A percentile compares a stretch with the other conserved stretches of the same genome.
phyloP scores from a whole-genome alignment of 257 asterid genomes.

The Ocimum tenuiflorum region DNA sequence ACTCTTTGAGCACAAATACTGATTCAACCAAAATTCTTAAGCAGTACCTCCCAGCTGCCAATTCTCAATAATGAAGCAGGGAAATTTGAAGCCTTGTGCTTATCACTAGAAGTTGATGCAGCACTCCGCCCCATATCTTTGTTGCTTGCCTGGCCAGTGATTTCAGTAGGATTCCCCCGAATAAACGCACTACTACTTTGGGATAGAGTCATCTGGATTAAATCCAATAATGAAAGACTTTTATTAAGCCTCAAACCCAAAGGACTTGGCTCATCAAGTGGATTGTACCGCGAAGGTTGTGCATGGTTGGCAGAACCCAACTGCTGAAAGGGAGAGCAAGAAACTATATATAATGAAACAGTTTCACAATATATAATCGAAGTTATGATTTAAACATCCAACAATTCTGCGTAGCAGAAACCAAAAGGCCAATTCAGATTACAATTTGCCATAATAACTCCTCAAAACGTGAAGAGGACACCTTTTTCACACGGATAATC shows the following conservation, averaged over 20 bases:
- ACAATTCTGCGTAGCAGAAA: neutral
- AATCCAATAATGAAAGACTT: constrained; percentile 66
- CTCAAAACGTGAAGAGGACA: neutral
- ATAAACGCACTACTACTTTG: constrained; percentile 23
- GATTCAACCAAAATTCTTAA: neutral
- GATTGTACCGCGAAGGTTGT: constrained; percentile 43
- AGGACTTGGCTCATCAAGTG: constrained; percentile 78
- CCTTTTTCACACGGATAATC: neutral
- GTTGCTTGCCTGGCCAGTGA: constrained; percentile 17
- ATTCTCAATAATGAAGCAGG: constrained; percentile 54
- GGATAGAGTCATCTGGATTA: constrained; percentile 63
- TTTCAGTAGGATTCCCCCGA: constrained; percentile 21
- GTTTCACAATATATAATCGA: neutral
- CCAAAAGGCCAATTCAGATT: neutral
- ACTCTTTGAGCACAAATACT: neutral
- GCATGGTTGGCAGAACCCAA: constrained; percentile 28
- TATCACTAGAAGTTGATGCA: constrained; percentile 43
- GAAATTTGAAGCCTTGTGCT: constrained; percentile 77
- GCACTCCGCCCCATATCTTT: constrained; percentile 31
- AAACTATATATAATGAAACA: neutral
- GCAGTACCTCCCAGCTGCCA: constrained; percentile 81
- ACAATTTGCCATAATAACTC: neutral
- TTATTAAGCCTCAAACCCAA: constrained; percentile 63
- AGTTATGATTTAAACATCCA: neutral
- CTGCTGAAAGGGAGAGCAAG: constrained; percentile 24